Evolutionary conservation across 192 early-diverging fungal genomes (phyloP), one percentile per base, ranked within the genome.

Genomic region (Rhizoclosmatium sp.): DNA sequence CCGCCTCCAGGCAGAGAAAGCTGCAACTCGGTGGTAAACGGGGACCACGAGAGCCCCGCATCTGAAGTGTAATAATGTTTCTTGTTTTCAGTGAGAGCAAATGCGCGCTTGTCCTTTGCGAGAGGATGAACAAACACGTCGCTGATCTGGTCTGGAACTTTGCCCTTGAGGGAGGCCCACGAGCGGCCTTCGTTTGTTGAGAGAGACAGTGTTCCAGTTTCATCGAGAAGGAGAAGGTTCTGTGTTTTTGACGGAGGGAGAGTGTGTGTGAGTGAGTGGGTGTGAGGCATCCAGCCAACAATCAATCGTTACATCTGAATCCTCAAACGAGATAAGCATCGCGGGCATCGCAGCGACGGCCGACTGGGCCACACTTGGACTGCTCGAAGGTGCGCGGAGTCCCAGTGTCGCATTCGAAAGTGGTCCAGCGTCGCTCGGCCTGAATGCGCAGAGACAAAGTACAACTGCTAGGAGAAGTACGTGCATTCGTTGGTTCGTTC

Each of bases 181-280:
- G 69, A 69, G 60, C 89, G 89, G 54, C 94, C 95, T 69, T 90
- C 85, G 60, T 95, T 85, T 7, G 74, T 66, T 41, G 94, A 94
- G 49, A 89, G 88, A 75, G 81, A 90, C 14, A 94, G 72, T 4
- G 79, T 81, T 47, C 89, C 87, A 19, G 78, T 78, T 72, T 93
- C 90, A 45, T 91, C 80, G 65, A 90, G 88, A 42, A 94, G 49
- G 45, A 76, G 83, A 88, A 78, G 51, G 70, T 64, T 74, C 49
- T 47, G 47, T 12, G 7, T 56, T 9, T 19, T 7, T 9, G 14
- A 19, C 1, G 12, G 65, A 46, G 10, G 23, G 9, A 68, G 42
- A 21, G 65, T 1, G 42, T 42, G 46, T 7, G 42, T 42, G 65
- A 4, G 39, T 5, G 40, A 40, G 54, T 39, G 73, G 41, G 14